phyloP scores from a whole-genome alignment of 257 asterid species.

The Jaltomata sinuosa region DNA sequence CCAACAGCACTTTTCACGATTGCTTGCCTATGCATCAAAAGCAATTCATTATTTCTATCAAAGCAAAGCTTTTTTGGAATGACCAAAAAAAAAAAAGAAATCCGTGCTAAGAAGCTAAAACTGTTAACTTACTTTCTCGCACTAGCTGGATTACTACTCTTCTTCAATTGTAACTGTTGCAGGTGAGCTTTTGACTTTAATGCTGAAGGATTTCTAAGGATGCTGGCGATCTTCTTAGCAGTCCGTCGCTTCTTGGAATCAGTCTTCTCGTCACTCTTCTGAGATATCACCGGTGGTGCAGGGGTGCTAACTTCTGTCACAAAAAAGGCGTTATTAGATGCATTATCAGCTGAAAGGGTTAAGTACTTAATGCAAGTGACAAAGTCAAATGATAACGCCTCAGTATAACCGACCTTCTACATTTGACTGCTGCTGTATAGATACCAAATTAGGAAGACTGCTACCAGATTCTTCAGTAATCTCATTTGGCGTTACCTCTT shows the following conservation, averaged over 20 bases:
- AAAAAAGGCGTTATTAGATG: not conserved
- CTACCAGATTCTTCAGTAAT: not conserved
- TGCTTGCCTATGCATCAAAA: slow-evolving; percentile 30
- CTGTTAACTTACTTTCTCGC: slow-evolving; percentile 36
- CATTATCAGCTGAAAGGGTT: not conserved
- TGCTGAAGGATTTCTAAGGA: slow-evolving; percentile 54
- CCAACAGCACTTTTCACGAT: slow-evolving; percentile 34
- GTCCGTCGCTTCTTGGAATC: slow-evolving; percentile 46
- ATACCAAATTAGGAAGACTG: slow-evolving; percentile 1
- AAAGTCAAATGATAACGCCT: not conserved
- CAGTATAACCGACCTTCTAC: slow-evolving; percentile 18
- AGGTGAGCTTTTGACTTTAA: slow-evolving; percentile 35
- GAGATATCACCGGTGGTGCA: slow-evolving; percentile 22
- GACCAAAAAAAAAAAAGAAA: not conserved
- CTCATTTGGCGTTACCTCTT: slow-evolving; percentile 9
- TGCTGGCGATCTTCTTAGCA: slow-evolving; percentile 57
- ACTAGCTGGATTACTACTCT: slow-evolving; percentile 40
- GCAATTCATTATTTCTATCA: not conserved
- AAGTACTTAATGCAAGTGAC: not conserved
- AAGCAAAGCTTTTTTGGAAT: not conserved
- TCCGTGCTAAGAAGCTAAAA: not conserved
- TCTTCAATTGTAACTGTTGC: slow-evolving; percentile 29
- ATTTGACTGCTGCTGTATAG: slow-evolving; percentile 3
- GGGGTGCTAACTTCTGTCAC: slow-evolving; percentile 55
- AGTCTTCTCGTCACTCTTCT: slow-evolving; percentile 7